Conservation (phyloP, 495 filamentous ascomycete species). For the Aspergillus taichungensis region DNA sequence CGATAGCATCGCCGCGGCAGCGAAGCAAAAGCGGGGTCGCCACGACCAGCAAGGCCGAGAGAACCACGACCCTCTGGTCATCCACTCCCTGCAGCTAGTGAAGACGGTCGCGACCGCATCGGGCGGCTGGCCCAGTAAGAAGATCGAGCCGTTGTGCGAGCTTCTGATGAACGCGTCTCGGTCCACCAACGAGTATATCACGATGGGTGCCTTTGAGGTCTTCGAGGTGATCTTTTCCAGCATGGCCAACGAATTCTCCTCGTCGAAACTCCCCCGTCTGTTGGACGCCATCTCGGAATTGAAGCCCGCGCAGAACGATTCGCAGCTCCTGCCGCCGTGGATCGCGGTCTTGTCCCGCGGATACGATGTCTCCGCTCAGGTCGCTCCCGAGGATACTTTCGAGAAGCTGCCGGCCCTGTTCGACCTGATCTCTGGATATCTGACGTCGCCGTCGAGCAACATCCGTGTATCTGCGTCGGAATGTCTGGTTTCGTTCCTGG, state of each 20-base stretch:
- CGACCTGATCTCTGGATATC: conserved; percentile 62
- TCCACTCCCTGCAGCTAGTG: conserved; percentile 84
- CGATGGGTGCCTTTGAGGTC: conserved; percentile 89
- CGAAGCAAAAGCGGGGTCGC: conserved; percentile 53
- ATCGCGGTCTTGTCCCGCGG: conserved; percentile 89
- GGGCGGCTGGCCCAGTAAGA: conserved; percentile 93
- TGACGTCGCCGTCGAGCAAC: conserved; percentile 80
- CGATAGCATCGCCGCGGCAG: conserved; percentile 53
- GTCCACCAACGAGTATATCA: conserved; percentile 87
- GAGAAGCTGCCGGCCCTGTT: conserved; percentile 78
- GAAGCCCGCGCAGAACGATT: conserved; percentile 81
- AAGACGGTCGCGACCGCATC: conserved; percentile 79
- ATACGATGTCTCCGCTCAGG: conserved; percentile 85
- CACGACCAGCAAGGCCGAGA: conserved; percentile 35
- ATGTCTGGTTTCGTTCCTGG: conserved; percentile 84
- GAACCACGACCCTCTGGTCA: conserved; percentile 69
- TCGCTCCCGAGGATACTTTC: conserved; percentile 79
- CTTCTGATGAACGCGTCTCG: conserved; percentile 77
- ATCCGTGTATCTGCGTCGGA: conserved; percentile 90
- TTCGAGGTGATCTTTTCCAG: conserved; percentile 93
- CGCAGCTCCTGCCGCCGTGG: conserved; percentile 89
- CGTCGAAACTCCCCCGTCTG: conserved; percentile 78
- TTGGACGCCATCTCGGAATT: conserved; percentile 82
- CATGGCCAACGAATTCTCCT: conserved; percentile 77
- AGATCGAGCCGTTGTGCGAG: conserved; percentile 86